Evolutionary conservation across 441 rosid genomes (phyloP).

Genomic region (Populus hybrid): DNA sequence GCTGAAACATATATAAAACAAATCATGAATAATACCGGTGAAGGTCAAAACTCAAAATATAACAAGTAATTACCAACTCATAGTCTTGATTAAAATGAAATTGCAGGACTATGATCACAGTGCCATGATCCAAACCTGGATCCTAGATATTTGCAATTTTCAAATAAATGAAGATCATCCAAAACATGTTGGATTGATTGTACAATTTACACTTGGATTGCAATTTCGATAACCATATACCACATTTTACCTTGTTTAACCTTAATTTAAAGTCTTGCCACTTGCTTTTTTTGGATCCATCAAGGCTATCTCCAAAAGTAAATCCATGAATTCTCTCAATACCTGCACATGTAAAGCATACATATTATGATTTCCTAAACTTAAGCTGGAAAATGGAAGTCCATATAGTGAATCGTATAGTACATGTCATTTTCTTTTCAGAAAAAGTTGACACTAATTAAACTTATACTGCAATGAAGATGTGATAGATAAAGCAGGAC

Average conservation of each 20-base stretch:
- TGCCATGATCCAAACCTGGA: background rate
- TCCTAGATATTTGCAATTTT: background rate
- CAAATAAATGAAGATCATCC: background rate
- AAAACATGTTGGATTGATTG: background rate
- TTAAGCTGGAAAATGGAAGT: background rate
- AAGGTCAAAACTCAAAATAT: background rate
- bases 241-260: conserved; percentile 55
- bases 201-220: background rate
- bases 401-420: background rate
- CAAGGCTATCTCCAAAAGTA: conserved; percentile 93
- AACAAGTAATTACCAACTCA: background rate
- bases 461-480: background rate
- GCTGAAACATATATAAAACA: conserved; percentile 35
- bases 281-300: conserved; percentile 53
- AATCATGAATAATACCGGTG: background rate
- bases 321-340: conserved; percentile 96
- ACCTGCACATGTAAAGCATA: conserved; percentile 38
- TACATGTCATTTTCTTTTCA: background rate
- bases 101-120: background rate
- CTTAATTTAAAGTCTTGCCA: conserved; percentile 74
- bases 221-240: background rate
- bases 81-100: background rate
- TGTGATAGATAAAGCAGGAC: background rate
- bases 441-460: background rate
- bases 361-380: background rate